These are phyloP conservation scores for Malus hybrid DNA, from an alignment of 331 rosid genomes.

Conservation along the genomic window DNA sequence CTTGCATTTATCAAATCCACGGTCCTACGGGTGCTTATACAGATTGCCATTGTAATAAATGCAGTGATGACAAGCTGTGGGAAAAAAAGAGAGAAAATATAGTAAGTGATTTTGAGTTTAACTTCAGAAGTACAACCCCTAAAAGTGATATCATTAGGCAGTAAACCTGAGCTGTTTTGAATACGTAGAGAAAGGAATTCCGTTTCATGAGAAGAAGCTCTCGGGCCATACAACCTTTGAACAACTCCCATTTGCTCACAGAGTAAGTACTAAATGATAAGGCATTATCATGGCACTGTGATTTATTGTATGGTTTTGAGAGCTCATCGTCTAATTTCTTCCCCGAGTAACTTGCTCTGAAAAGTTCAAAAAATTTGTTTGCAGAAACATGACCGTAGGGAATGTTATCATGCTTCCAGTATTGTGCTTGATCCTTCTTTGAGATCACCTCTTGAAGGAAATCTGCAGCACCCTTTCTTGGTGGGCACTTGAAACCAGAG, in stretches of 20 bases:
- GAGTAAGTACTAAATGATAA: conserved; percentile 53
- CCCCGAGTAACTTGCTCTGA: conserved; percentile 51
- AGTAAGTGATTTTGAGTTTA: too few relatives aligned
- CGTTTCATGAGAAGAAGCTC: conserved; percentile 80
- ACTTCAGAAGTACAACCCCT: too few relatives aligned
- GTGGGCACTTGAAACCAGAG: conserved; percentile 82
- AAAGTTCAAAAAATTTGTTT: conserved; percentile 40
- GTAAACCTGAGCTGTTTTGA: conserved; percentile 42
- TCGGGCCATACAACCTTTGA: conserved; percentile 66
- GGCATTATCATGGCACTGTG: conserved; percentile 36
- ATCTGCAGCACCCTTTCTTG: conserved; percentile 81
- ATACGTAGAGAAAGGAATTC: conserved; percentile 59
- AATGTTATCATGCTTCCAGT: conserved; percentile 53
- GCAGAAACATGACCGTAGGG: conserved; percentile 56
- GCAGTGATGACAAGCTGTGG: conserved; percentile 60
- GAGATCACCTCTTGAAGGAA: conserved; percentile 90
- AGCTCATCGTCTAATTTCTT: conserved; percentile 46
- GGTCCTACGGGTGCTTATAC: conserved; percentile 44
- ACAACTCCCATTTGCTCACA: conserved; percentile 55
- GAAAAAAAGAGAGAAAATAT: too few relatives aligned
- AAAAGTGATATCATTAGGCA: too few relatives aligned
- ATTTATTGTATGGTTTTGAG: conserved; percentile 46
- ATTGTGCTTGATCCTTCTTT: conserved; percentile 75
- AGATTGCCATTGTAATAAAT: conserved; percentile 71
- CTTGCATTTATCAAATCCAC: conserved; percentile 45